Evolutionary conservation across 768 basidiomycete species (phyloP).

Genomic region (Leccinum variicolor): DNA sequence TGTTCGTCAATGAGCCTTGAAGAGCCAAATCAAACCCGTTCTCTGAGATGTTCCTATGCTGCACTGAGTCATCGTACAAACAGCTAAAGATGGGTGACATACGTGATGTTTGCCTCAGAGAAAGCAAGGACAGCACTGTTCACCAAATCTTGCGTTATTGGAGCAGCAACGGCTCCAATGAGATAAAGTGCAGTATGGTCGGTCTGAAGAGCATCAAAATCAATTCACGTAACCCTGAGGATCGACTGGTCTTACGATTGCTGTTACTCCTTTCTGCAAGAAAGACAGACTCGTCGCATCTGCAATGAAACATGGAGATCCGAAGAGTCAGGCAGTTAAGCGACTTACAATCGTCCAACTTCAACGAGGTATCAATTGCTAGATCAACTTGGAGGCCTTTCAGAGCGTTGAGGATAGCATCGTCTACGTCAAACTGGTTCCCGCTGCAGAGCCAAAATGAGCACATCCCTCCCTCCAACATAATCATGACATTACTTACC

Average conservation of each 20-base stretch:
- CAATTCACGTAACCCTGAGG: neutral
- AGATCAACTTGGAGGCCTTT: slow-evolving; percentile 58
- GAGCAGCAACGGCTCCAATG: slow-evolving; percentile 68
- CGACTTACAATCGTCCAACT: slow-evolving; percentile 63
- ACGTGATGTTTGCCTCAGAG: slow-evolving; percentile 57
- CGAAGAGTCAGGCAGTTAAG: neutral
- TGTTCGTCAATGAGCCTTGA: slow-evolving; percentile 55
- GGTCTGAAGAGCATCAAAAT: slow-evolving; percentile 36
- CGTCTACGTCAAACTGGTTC: slow-evolving; percentile 57
- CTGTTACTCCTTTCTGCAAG: slow-evolving; percentile 53
- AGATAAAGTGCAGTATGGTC: slow-evolving; percentile 63
- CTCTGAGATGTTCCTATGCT: slow-evolving; percentile 51
- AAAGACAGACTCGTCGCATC: slow-evolving; percentile 57
- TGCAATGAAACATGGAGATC: slow-evolving; percentile 24
- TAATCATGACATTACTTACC: slow-evolving; percentile 31
- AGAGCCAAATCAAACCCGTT: slow-evolving; percentile 62
- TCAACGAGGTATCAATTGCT: slow-evolving; percentile 48
- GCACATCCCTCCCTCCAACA: neutral
- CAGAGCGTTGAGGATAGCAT: slow-evolving; percentile 61
- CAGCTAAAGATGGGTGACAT: slow-evolving; percentile 8
- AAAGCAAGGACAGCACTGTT: slow-evolving; percentile 53
- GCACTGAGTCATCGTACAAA: slow-evolving; percentile 49
- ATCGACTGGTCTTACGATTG: slow-evolving; percentile 37
- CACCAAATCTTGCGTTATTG: slow-evolving; percentile 63
- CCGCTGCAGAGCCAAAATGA: slow-evolving; percentile 41